Evolutionary conservation across 768 basidiomycete genomes (phyloP), one percentile per base, ranked within the genome.

Genomic region (Amanita rubescens): DNA sequence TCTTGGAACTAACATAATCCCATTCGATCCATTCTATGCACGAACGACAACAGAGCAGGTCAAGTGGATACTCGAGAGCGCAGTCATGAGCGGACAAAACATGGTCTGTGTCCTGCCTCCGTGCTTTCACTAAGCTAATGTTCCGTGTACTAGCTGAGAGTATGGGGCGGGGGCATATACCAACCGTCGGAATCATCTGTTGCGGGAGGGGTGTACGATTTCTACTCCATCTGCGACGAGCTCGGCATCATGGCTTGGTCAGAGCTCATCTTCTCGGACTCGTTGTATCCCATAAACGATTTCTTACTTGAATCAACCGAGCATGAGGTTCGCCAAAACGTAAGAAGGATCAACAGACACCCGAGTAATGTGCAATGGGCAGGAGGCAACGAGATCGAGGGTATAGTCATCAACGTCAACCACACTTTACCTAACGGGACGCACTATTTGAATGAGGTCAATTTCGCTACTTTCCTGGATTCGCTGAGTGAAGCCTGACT

Each of bases 181-280:
- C 76, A 77, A 52, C 76, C 76, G 2, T 74, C 75, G 1, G 67
- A 70, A 9, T 56, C 70, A 5, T 60, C 62, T 7, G 66, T 67
- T 1, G 70, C 70, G 11, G 69, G 70, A 1, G 80, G 79, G 20
- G 73, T 70, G 9, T 81, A 82, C 59, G 72, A 77, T 55, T 80
- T 82, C 58, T 82, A 81, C 62, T 71, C 74, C 0, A 60, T 78
- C 20, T 82, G 80, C 60, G 80, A 83, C 60, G 79, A 81, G 57
- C 70, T 83, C 0, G 80, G 81, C 6, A 79, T 82, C 56, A 66
- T 83, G 44, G 79, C 74, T 1, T 82, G 81, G 81, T 79, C 79
- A 1, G 81, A 83, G 58, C 73, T 81, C 49, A 79, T 79, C 48
- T 82, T 81, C 65, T 80, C 80, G 0, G 80, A 82, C 53, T 65